Evolutionary conservation across 257 asterid genomes (phyloP).

Genomic region (Ligustrum vulgare): DNA sequence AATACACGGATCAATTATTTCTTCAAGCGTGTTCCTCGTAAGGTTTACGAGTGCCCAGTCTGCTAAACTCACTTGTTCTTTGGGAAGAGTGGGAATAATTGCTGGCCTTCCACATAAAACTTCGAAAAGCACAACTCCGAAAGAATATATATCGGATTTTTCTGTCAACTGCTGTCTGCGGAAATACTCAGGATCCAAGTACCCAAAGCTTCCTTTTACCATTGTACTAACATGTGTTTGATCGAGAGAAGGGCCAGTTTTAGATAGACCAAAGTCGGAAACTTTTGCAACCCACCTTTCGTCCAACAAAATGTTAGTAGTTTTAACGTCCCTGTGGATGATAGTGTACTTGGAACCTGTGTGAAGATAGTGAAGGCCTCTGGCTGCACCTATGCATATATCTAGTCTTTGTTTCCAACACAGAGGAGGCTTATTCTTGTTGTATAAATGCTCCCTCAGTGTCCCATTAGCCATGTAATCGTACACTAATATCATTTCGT

Average conservation of each 20-base stretch:
- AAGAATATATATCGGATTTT: conserved; percentile 76
- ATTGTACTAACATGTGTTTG: conserved; percentile 71
- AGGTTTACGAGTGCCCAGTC: conserved; percentile 58
- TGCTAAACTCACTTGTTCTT: conserved; percentile 63
- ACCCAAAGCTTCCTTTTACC: conserved; percentile 83
- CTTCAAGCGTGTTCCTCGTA: conserved; percentile 25
- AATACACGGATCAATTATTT: conserved; percentile 49
- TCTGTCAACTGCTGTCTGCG: conserved; percentile 70
- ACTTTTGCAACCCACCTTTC: conserved; percentile 77
- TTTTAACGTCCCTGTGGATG: conserved; percentile 81
- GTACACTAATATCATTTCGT: conserved; percentile 77
- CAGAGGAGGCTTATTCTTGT: conserved; percentile 26
- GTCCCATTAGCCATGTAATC: conserved; percentile 89
- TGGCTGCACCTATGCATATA: conserved; percentile 72
- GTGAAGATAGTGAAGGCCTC: conserved; percentile 85
- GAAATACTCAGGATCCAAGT: conserved; percentile 78
- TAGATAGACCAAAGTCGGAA: conserved; percentile 80
- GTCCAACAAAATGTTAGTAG: conserved; percentile 65
- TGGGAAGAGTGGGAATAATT: conserved; percentile 47
- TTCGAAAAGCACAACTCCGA: conserved; percentile 72
- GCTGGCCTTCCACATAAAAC: conserved; percentile 72
- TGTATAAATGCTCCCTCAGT: conserved; percentile 66
- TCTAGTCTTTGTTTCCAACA: conserved; percentile 64
- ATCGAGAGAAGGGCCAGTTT: conserved; percentile 44
- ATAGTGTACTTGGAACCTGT: conserved; percentile 74